phyloP scores from a whole-genome alignment of 1,284 basidiomycete genomes.

The Cutaneotrichosporon sp. region DNA sequence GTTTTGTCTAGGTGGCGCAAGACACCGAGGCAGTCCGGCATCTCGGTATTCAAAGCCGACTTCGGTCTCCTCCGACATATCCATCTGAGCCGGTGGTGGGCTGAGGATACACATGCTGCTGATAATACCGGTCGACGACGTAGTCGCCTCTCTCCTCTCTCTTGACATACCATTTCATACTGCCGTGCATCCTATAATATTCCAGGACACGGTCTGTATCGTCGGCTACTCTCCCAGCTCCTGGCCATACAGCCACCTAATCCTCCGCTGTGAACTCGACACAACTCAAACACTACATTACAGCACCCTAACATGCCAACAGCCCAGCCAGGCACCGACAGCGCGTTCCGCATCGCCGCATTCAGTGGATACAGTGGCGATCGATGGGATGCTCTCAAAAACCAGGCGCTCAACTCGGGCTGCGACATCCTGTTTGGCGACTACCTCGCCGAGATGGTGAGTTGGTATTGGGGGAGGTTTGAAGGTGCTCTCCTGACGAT shows the following conservation, averaged over 20 bases:
- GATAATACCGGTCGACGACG: no score
- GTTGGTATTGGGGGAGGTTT: neutral
- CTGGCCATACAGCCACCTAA: neutral
- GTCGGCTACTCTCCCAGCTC: no score
- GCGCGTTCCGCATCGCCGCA: slow-evolving; percentile 19
- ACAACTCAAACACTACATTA: neutral
- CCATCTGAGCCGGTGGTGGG: neutral
- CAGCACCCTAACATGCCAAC: no score
- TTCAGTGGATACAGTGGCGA: slow-evolving; percentile 16
- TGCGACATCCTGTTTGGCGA: slow-evolving; percentile 19
- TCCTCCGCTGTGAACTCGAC: neutral
- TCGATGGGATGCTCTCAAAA: slow-evolving; percentile 8
- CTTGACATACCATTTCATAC: no score
- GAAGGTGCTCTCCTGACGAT: neutral
- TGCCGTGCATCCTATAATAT: no score
- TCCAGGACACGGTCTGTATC: no score
- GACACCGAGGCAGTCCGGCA: neutral
- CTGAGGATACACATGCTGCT: no score
- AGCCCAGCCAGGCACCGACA: neutral
- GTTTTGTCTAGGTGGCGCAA: neutral
- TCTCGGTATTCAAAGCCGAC: neutral
- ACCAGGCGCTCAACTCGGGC: slow-evolving; percentile 9
- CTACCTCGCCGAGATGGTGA: slow-evolving; percentile 21
- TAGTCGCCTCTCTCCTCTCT: no score
- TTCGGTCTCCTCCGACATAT: neutral